These are phyloP conservation scores for Zancudomyces culisetae DNA, from an alignment of 371 early-diverging fungal genomes.

Conservation along the genomic window DNA sequence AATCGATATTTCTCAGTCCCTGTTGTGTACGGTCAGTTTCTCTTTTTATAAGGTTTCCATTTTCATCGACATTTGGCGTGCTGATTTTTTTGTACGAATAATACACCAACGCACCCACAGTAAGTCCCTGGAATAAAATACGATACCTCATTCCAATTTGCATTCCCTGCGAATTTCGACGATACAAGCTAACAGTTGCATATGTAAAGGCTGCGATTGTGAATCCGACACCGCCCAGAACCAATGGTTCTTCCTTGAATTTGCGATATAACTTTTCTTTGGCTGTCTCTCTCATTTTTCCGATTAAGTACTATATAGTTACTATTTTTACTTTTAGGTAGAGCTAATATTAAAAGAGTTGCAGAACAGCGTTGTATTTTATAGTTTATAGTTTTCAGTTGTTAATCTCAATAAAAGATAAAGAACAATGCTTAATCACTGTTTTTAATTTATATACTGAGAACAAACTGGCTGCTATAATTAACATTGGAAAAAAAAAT, in stretches of 20 bases:
- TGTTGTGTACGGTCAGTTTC: neutral
- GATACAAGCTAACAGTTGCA: neutral
- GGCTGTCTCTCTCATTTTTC: constrained; percentile 1
- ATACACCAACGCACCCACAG: neutral
- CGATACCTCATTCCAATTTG: constrained; percentile 1
- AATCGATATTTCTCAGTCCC: neutral
- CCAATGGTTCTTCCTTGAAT: constrained; percentile 1
- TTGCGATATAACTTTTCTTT: neutral
- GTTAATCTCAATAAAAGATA: too few species aligned
- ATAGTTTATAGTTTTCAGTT: too few species aligned
- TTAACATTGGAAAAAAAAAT: too few species aligned
- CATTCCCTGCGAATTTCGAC: neutral
- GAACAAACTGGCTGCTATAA: too few species aligned
- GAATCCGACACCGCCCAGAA: neutral
- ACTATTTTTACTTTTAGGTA: too few species aligned
- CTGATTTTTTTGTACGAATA: constrained; percentile 2
- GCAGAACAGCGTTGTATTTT: too few species aligned
- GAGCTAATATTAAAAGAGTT: too few species aligned
- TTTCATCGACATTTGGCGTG: neutral
- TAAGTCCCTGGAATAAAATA: constrained; percentile 3
- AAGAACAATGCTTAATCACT: too few species aligned
- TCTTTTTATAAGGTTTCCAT: too few species aligned
- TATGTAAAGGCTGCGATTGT: neutral
- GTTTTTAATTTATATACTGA: too few species aligned
- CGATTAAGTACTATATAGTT: too few species aligned